phyloP scores from a whole-genome alignment of 176 grass and related monocot genomes.

The Cenchrus fungigraminus region DNA sequence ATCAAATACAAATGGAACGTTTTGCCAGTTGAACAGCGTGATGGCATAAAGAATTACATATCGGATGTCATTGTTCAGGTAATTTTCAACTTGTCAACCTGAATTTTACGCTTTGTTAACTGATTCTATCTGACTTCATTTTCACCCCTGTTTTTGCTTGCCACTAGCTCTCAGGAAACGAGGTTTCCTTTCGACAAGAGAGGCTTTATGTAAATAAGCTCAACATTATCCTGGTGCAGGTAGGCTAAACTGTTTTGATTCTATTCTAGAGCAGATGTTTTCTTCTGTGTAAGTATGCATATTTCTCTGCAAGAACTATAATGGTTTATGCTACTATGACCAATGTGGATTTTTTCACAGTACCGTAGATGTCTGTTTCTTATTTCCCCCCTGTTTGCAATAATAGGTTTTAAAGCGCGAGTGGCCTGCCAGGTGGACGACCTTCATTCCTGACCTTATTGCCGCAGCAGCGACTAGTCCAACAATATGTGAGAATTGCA shows the following conservation, averaged over 20 bases:
- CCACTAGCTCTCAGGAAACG: constrained; percentile 76
- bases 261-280: constrained; percentile 5
- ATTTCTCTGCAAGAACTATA: not conserved
- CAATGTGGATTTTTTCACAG: constrained; percentile 4
- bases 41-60: constrained; percentile 87
- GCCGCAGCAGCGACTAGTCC: constrained; percentile 83
- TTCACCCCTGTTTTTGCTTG: not conserved
- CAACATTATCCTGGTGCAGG: constrained; percentile 95
- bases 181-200: constrained; percentile 82
- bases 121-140: not conserved
- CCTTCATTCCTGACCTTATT: constrained; percentile 90
- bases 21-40: constrained; percentile 68
- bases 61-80: constrained; percentile 81
- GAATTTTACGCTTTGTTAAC: not conserved
- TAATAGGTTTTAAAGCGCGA: constrained; percentile 87
- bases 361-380: not conserved
- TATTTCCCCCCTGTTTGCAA: not conserved
- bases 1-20: constrained; percentile 84
- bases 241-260: constrained; percentile 41
- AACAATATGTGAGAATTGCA: constrained; percentile 95
- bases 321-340: not conserved
- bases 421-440: constrained; percentile 90
- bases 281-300: not conserved
- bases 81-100: not conserved
- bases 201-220: constrained; percentile 97